A percentile compares a stretch with the other conserved stretches of the same genome.
phyloP scores from a whole-genome alignment of 768 basidiomycete species.

The Trametes cinnabarina region DNA sequence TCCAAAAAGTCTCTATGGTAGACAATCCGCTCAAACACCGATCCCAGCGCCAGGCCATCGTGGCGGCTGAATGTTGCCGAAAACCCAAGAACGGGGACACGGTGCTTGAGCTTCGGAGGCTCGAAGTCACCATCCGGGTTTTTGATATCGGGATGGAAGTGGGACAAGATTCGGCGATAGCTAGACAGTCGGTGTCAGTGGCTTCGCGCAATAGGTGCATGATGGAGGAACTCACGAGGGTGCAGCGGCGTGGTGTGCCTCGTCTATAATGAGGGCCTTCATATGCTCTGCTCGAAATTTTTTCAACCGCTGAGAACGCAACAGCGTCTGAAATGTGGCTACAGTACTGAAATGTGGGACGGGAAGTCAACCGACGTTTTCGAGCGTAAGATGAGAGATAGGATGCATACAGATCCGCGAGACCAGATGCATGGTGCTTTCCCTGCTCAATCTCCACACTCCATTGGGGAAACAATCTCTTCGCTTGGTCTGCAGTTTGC shows the following conservation, averaged over 20 bases:
- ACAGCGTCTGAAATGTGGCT: slow-evolving; percentile 85
- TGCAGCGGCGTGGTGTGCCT: slow-evolving; percentile 94
- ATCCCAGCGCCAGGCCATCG: slow-evolving; percentile 84
- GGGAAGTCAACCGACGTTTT: not conserved
- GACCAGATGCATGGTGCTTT: slow-evolving; percentile 70
- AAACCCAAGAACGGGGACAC: slow-evolving; percentile 87
- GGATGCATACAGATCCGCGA: slow-evolving; percentile 74
- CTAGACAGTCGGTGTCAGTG: slow-evolving; percentile 33
- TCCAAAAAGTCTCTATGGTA: slow-evolving; percentile 89
- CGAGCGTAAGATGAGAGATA: not conserved
- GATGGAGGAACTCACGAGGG: slow-evolving; percentile 55
- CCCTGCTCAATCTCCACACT: slow-evolving; percentile 93
- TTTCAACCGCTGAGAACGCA: slow-evolving; percentile 56
- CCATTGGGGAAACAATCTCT: slow-evolving; percentile 65
- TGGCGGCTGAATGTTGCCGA: slow-evolving; percentile 93
- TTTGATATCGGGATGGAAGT: slow-evolving; percentile 70
- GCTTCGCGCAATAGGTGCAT: slow-evolving; percentile 26
- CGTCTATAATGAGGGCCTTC: slow-evolving; percentile 84
- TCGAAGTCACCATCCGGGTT: slow-evolving; percentile 46
- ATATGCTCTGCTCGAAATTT: slow-evolving; percentile 71
- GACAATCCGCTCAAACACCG: slow-evolving; percentile 87
- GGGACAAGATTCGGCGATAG: slow-evolving; percentile 80
- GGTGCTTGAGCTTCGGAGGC: slow-evolving; percentile 40
- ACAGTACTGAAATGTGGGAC: slow-evolving; percentile 54
- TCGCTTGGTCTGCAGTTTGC: slow-evolving; percentile 78